Base-by-base conservation (phyloP, 2,329 filamentous ascomycete species). In the Epichloe coenophiala region DNA sequence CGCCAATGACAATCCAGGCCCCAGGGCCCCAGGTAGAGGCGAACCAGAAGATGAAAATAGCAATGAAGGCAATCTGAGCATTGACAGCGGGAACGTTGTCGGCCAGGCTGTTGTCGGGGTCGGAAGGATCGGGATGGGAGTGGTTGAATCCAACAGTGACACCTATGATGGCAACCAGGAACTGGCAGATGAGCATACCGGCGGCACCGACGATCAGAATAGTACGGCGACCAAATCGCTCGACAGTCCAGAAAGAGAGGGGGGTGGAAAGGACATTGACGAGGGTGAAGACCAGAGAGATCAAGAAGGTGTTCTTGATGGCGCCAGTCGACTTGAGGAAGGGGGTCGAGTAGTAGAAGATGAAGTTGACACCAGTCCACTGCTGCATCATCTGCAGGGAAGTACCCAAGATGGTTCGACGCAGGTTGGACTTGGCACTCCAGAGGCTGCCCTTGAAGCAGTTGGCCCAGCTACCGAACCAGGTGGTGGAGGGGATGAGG, bases 1-100 rank as follows among this genome's bases (percentile, higher is more conserved):
- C 88, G 64, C 88, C 88, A 61, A 93, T 90, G 59, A 94, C 78
- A 49, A 84, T 80, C 85, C 84, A 89, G 49, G 85, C 78, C 47
- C 81, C 84, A 6, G 88, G 87, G 49, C 88, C 88, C 88, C 88
- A 95, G 56, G 88, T 95, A 52, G 78, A 82, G 53, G 88, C 88
- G 66, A 95, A 95, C 77, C 84, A 91, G 77, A 88, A 89, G 75
- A 95, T 90, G 77, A 89, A 93, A 73, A 95, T 83, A 71, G 83
- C 85, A 63, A 93, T 93, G 72, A 94, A 93, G 54, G 86, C 80
- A 57, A 95, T 88, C 75, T 90, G 83, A 47, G 84, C 80, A 58
- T 78, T 74, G 59, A 78, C 75, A 36, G 80, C 82, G 2, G 71
- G 57, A 54, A 74, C 68, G 65, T 83, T 79, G 69, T 76, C 48